phyloP scores from a whole-genome alignment of 257 asterid species.

The Lycium ferocissimum region DNA sequence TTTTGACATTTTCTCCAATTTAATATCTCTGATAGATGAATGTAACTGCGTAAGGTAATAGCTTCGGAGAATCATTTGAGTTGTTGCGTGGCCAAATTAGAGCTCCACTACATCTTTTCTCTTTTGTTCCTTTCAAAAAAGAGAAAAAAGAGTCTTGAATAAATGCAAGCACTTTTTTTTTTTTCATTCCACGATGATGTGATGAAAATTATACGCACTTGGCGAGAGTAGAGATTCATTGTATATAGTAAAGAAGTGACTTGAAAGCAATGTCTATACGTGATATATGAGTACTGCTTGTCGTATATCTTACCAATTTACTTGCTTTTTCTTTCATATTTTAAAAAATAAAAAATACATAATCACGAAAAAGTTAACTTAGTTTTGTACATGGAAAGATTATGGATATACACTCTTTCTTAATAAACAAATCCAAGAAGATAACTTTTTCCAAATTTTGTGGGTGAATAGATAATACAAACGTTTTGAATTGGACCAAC shows the following conservation, averaged over 20 bases:
- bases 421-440: not conserved
- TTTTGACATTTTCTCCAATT: not conserved
- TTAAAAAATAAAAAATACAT: too few relatives aligned
- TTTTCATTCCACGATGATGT: not conserved
- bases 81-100: not conserved
- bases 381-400: too few relatives aligned
- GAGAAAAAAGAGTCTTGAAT: not conserved
- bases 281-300: not conserved
- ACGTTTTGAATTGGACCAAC: not conserved
- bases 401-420: not conserved
- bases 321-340: too few relatives aligned
- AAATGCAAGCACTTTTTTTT: not conserved
- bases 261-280: not conserved
- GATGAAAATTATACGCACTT: not conserved
- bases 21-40: not conserved
- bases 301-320: not conserved
- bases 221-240: not conserved
- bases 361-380: too few relatives aligned
- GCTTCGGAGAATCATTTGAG: not conserved
- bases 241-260: not conserved
- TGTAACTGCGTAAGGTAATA: not conserved
- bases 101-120: constrained; percentile 6
- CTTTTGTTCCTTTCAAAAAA: constrained; percentile 1
- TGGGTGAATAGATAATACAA: not conserved
- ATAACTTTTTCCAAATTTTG: not conserved